phyloP scores from a whole-genome alignment of 108 stramenopile genomes.

The Conticribra guillardii region DNA sequence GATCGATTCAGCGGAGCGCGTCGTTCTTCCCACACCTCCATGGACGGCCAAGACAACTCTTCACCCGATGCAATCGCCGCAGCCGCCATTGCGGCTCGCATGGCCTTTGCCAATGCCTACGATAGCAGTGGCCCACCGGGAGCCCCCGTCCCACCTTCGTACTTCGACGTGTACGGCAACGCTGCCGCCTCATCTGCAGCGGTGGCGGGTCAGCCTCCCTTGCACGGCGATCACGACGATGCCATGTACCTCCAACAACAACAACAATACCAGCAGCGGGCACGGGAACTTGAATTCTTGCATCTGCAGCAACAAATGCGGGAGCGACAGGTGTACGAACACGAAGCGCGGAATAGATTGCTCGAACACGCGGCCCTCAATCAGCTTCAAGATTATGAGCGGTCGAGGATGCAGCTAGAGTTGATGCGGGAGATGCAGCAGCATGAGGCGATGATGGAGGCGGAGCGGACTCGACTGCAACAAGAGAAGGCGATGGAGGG shows the following conservation, averaged over 20 bases:
- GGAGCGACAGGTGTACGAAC: conserved; percentile 27
- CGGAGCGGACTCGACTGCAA: not conserved
- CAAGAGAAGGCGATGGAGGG: not conserved
- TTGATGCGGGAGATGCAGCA: conserved; percentile 45
- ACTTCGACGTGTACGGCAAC: conserved; percentile 19
- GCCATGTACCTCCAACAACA: conserved; percentile 22
- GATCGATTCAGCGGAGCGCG: conserved; percentile 9
- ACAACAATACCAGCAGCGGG: conserved; percentile 14
- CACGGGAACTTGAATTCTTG: conserved; percentile 36
- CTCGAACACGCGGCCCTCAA: conserved; percentile 39
- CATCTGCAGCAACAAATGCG: conserved; percentile 44
- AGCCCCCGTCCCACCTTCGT: conserved; percentile 9
- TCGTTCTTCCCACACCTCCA: not conserved
- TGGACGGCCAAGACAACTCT: conserved; percentile 12
- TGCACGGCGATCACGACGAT: conserved; percentile 14
- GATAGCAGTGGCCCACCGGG: conserved; percentile 14
- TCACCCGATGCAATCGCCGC: conserved; percentile 38
- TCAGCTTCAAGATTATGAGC: conserved; percentile 40
- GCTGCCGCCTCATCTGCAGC: conserved; percentile 19
- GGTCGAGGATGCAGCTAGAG: conserved; percentile 35
- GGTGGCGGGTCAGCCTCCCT: conserved; percentile 16
- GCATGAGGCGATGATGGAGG: conserved; percentile 30
- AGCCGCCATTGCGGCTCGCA: conserved; percentile 39
- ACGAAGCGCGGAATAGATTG: conserved; percentile 33
- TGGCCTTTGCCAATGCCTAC: conserved; percentile 39